A percentile compares a stretch with the other conserved stretches of the same genome.
phyloP scores from a whole-genome alignment of 2,329 filamentous ascomycete species.

The Onygena corvina region DNA sequence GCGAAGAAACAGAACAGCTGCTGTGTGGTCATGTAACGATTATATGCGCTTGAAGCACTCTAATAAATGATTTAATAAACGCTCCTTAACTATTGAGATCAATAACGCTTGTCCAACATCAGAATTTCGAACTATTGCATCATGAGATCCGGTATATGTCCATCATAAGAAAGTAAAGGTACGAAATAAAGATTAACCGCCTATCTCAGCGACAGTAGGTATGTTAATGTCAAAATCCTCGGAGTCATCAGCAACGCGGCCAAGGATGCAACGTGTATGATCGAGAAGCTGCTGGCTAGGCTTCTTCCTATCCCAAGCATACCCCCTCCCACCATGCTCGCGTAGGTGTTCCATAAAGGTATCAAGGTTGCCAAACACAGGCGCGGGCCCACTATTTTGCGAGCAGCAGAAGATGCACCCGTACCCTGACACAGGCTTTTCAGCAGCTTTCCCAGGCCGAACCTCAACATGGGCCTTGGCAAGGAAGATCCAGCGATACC shows the following conservation, averaged over 20 bases:
- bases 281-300: slow-evolving; percentile 30
- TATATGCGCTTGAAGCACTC: not conserved
- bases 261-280: slow-evolving; percentile 34
- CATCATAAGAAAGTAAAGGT: not conserved
- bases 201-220: slow-evolving; percentile 16
- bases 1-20: slow-evolving; percentile 53
- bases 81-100: not conserved
- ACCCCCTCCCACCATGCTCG: slow-evolving; percentile 18
- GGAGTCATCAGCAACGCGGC: slow-evolving; percentile 26
- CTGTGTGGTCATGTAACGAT: slow-evolving; percentile 42
- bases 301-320: slow-evolving; percentile 21
- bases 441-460: slow-evolving; percentile 19
- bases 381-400: slow-evolving; percentile 23
- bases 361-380: slow-evolving; percentile 31
- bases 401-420: slow-evolving; percentile 40
- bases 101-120: not conserved
- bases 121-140: not conserved
- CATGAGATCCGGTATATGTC: not conserved
- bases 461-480: slow-evolving; percentile 36
- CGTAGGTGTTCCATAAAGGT: slow-evolving; percentile 36
- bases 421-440: slow-evolving; percentile 19
- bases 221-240: slow-evolving; percentile 42
- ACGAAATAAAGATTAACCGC: not conserved
- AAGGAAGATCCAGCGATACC: slow-evolving; percentile 38
- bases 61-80: not conserved